Conservation (phyloP, 805 yeast genomes). For the Lipomyces yamadae region DNA sequence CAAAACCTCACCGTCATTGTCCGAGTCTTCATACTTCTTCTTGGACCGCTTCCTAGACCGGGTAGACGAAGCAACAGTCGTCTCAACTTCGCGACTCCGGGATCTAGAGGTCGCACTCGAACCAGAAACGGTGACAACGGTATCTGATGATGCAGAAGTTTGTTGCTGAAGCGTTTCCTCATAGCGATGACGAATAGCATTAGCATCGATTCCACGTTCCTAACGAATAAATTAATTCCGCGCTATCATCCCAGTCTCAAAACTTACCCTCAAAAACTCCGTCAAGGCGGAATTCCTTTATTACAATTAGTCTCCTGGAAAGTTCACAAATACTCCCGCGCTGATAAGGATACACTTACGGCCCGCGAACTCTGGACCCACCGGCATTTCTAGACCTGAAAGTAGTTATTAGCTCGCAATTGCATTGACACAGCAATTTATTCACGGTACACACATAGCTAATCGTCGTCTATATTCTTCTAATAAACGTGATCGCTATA, state of each 20-base stretch:
- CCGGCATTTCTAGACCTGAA: conserved; percentile 21
- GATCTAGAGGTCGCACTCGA: background rate
- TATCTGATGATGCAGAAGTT: conserved; percentile 19
- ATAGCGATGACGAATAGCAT: conserved; percentile 31
- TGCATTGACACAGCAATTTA: too few relatives aligned
- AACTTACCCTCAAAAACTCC: conserved; percentile 36
- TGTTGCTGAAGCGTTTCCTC: conserved; percentile 19
- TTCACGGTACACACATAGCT: background rate
- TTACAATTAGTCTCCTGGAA: background rate
- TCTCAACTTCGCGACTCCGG: conserved; percentile 12
- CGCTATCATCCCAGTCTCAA: too few relatives aligned
- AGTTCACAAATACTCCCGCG: too few relatives aligned
- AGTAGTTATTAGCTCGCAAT: background rate
- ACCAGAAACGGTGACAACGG: conserved; percentile 21
- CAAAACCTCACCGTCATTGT: conserved; percentile 31
- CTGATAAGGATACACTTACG: conserved; percentile 20
- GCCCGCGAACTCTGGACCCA: conserved; percentile 28
- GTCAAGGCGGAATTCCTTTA: conserved; percentile 37
- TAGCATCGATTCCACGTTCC: conserved; percentile 38
- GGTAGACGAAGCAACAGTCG: background rate
- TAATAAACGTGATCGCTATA: background rate
- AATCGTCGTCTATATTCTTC: background rate
- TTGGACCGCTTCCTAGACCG: conserved; percentile 14
- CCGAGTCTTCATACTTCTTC: conserved; percentile 29
- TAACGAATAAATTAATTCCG: background rate